Conservation (phyloP, 139 green algal species). For the Picochlorum sp. region DNA sequence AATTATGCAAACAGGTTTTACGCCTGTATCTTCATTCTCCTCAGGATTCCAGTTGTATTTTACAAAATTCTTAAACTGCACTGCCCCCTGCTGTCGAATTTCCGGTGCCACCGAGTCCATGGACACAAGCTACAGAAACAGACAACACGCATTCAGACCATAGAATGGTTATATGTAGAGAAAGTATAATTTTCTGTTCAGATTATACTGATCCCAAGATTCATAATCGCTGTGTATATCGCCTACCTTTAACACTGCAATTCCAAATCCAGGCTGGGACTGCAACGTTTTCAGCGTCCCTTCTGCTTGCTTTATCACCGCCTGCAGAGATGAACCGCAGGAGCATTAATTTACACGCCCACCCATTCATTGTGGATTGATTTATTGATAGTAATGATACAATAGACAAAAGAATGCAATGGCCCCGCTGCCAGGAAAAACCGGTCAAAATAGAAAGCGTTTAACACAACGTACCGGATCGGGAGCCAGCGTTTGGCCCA, state of each 20-base stretch:
- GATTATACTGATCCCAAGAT: neutral
- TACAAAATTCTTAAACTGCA: constrained; percentile 97
- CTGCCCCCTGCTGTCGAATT: constrained; percentile 77
- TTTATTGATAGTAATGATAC: too few species aligned
- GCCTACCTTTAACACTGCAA: constrained; percentile 69
- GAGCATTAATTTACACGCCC: neutral
- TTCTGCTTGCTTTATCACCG: constrained; percentile 69
- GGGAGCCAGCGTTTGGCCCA: constrained; percentile 42
- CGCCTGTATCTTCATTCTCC: neutral
- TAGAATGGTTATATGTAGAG: too few species aligned
- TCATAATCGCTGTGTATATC: neutral
- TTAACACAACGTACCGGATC: constrained; percentile 36
- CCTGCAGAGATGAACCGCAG: constrained; percentile 34
- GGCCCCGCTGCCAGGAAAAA: too few species aligned
- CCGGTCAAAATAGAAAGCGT: too few species aligned
- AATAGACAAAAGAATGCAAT: too few species aligned
- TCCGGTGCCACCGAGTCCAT: constrained; percentile 40
- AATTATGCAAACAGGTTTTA: neutral
- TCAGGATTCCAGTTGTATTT: constrained; percentile 74
- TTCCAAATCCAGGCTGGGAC: constrained; percentile 54
- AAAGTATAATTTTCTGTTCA: too few species aligned
- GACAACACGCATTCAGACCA: neutral
- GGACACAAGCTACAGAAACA: constrained; percentile 48
- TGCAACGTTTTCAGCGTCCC: constrained; percentile 52
- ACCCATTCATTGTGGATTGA: too few species aligned